Evolutionary conservation across 2,329 filamentous ascomycete genomes (phyloP), one percentile per base, ranked within the genome.

Genomic region (Pseudogymnoascus sp.): DNA sequence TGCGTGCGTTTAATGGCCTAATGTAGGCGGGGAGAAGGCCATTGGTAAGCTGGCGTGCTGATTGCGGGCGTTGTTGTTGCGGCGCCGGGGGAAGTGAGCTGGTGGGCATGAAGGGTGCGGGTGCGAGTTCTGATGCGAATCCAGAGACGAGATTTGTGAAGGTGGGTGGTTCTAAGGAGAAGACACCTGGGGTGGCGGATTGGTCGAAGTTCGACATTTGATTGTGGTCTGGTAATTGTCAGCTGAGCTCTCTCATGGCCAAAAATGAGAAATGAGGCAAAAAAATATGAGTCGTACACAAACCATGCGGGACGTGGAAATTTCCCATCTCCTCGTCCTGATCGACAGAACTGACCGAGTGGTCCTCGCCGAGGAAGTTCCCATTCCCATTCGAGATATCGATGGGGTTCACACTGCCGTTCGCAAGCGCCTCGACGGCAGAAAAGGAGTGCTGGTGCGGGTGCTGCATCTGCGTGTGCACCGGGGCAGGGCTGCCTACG

Each of bases 1-100:
- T 88, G 70, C 87, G 88, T 44, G 83, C 75, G 0, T 92, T 91
- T 5, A 96, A 79, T 24, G 90, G 87, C 69, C 90, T 89, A 70
- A 97, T 85, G 71, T 91, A 97, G 33, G 76, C 75, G 37, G 85
- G 84, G 21, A 86, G 75, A 78, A 35, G 79, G 41, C 31, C 37
- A 2, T 37, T 29, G 17, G 26, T 39, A 36, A 40, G 37, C 35
- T 40, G 58, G 41, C 41, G 24, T 29, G 41, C 41, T 29, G 24
- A 58, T 58, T 58, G 54, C 29, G 58, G 39, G 11, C 35, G 58
- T 7, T 37, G 26, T 26, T 54, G 44, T 24, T 35, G 31, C 13
- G 36, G 33, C 10, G 35, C 4, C n/a, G 58, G 37, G 13, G 35
- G 26, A 5, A 40, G 58, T 3, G 58, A 29, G 58, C 8, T 37